Evolutionary conservation across 2,329 filamentous ascomycete genomes (phyloP).

Genomic region (Arthroderma sp.): DNA sequence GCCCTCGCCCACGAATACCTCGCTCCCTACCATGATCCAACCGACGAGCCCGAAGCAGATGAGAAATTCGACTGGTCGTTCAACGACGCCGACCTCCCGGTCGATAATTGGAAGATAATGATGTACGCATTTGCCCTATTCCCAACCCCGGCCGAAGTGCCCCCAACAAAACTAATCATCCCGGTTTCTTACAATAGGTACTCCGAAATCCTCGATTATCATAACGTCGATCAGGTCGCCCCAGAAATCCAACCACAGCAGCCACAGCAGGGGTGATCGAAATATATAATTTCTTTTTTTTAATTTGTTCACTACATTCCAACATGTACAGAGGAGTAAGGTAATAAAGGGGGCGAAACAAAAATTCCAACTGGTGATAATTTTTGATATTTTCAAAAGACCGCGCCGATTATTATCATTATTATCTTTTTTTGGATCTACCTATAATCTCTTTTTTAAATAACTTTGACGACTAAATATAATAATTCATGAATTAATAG

Average conservation of each 20-base stretch:
- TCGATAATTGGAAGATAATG: conserved; percentile 99
- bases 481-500: too few species aligned
- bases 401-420: too few species aligned
- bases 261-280: background rate
- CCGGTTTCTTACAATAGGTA: conserved; percentile 50
- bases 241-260: conserved; percentile 13
- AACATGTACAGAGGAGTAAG: too few species aligned
- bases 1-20: conserved; percentile 88
- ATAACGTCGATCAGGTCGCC: conserved; percentile 60
- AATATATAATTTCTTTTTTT: too few species aligned
- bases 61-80: conserved; percentile 99
- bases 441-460: too few species aligned
- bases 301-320: too few species aligned
- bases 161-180: background rate
- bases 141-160: conserved; percentile 1
- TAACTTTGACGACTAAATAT: too few species aligned
- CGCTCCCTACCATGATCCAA: conserved; percentile 90
- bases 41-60: conserved; percentile 85
- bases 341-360: too few species aligned
- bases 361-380: too few species aligned
- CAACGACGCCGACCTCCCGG: conserved; percentile 91
- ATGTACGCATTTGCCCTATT: conserved; percentile 51
- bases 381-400: too few species aligned
- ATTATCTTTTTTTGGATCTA: too few species aligned
- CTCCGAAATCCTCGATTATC: conserved; percentile 96